Conservation (phyloP, 2,329 filamentous ascomycete genomes). For the Cladobotryum protrusum region DNA sequence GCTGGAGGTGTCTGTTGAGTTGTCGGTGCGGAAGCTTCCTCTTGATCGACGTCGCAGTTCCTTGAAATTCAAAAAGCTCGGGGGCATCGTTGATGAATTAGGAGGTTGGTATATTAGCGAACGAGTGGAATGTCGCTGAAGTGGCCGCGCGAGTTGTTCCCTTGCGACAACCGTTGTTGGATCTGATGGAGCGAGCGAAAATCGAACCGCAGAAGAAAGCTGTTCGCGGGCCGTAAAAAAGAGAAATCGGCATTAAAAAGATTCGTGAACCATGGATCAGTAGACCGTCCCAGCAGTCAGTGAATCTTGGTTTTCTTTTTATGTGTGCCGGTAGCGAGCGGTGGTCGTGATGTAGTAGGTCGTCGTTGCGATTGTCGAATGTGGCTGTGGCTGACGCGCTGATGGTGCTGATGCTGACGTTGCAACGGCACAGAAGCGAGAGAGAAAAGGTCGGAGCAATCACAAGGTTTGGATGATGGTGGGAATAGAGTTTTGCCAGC, state of each 20-base stretch:
- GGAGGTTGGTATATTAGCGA: neutral
- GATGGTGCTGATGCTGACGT: slow-evolving; percentile 4
- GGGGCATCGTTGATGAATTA: slow-evolving; percentile 40
- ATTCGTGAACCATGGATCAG: neutral
- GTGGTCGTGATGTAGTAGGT: slow-evolving; percentile 4
- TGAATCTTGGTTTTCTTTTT: neutral
- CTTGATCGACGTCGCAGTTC: slow-evolving; percentile 71
- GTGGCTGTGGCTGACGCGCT: slow-evolving; percentile 6
- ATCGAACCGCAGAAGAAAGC: neutral
- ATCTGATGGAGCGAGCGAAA: slow-evolving; percentile 5
- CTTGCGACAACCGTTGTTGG: neutral
- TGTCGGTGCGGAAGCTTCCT: slow-evolving; percentile 63
- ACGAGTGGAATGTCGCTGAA: neutral
- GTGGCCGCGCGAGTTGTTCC: neutral
- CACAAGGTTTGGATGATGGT: neutral
- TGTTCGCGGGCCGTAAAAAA: neutral
- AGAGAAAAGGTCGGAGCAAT: neutral
- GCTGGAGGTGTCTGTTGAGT: slow-evolving; percentile 56
- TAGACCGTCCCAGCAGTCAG: slow-evolving; percentile 1
- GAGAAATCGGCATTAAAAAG: neutral
- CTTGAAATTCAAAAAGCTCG: slow-evolving; percentile 62
- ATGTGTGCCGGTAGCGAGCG: neutral
- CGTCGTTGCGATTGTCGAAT: slow-evolving; percentile 1
- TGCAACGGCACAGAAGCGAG: neutral
- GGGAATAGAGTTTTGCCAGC: too few relatives aligned